Base-by-base conservation (phyloP, 805 yeast species). In the Barnettozyma californica region DNA sequence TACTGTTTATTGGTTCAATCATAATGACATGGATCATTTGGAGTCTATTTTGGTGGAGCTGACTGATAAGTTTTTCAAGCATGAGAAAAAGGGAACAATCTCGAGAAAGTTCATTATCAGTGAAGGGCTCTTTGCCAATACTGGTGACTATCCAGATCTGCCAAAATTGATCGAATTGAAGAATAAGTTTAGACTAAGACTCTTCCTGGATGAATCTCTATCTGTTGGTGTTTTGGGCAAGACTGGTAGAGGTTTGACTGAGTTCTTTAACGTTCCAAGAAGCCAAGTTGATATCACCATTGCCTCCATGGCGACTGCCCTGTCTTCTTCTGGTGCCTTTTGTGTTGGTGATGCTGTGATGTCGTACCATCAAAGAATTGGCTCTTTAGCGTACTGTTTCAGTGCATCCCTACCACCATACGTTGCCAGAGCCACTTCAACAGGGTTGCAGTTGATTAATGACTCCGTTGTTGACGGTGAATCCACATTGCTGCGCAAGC, bases 361-460 rank as follows among this genome's bases (percentile, higher is more conserved):
- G 89, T 80, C 90, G 31, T 83, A 83, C 57, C 96, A 92, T 69
- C 99, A 94, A 74, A 81, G 96, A 65, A 84, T 94, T 59, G 85
- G 89, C 21, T 87, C 96, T 13, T 75, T 76, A 55, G 97, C 96
- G 3, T 94, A 89, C 64, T 94, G 94, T 52, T 94, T 88, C 65
- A 86, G 95, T 60, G 99, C 99, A 8, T 79, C 97, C 1, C 77
- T 92, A 63, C 98, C 99, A 11, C 95, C 97, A 21, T 92, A 86
- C 67, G 78, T 89, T 39, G 95, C 96, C 1, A 76, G 71, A 48
- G 81, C 83, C 2, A 78, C 77, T 1, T 76, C 87, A 1, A 71
- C 72, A 46, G 76, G 78, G 0, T 70, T 88, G 37, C 60, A 70
- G 14, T 65, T 80, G 37, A 69, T 88, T 53, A 74, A 71, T 36